These are phyloP conservation scores for Fusarium sp. DNA, from an alignment of 2,329 filamentous ascomycete genomes.

Conservation along the genomic window DNA sequence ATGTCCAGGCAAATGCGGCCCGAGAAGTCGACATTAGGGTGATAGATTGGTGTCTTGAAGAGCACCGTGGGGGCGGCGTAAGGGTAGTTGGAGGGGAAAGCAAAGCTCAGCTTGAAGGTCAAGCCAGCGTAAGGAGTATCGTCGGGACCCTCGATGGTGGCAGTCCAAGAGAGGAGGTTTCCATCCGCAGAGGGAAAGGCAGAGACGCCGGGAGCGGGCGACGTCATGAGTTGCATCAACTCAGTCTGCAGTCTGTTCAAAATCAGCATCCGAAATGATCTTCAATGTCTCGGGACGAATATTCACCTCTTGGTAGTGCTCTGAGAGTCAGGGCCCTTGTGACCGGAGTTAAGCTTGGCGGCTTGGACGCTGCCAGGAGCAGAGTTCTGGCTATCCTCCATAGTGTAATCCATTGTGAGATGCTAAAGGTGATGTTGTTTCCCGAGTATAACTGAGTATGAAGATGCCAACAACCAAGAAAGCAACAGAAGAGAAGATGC, in stretches of 20 bases:
- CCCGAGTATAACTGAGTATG: conserved; percentile 4
- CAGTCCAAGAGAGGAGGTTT: conserved; percentile 92
- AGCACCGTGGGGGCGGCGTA: conserved; percentile 91
- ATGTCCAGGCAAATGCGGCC: conserved; percentile 98
- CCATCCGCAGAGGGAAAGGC: conserved; percentile 93
- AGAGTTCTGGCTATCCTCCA: conserved; percentile 74
- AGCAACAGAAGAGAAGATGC: conserved; percentile 3
- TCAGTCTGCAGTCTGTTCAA: conserved; percentile 86
- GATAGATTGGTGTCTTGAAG: conserved; percentile 99
- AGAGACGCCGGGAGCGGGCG: conserved; percentile 90
- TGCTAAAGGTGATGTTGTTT: conserved; percentile 16
- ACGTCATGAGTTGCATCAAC: conserved; percentile 98
- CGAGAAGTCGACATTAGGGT: conserved; percentile 98
- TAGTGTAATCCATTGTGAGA: conserved; percentile 58
- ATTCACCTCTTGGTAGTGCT: conserved; percentile 82
- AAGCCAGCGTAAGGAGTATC: conserved; percentile 92
- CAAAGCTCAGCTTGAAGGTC: conserved; percentile 91
- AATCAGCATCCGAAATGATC: conserved; percentile 17
- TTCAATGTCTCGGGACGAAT: conserved; percentile 1
- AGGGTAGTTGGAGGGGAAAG: conserved; percentile 92
- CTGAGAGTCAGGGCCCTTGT: conserved; percentile 73
- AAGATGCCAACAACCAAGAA: conserved; percentile 23
- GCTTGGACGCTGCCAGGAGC: conserved; percentile 72
- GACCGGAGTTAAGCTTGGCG: conserved; percentile 69
- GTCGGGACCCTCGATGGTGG: conserved; percentile 90